Evolutionary conservation across 2,329 filamentous ascomycete genomes (phyloP).

Genomic region (Sporothrix humicola): DNA sequence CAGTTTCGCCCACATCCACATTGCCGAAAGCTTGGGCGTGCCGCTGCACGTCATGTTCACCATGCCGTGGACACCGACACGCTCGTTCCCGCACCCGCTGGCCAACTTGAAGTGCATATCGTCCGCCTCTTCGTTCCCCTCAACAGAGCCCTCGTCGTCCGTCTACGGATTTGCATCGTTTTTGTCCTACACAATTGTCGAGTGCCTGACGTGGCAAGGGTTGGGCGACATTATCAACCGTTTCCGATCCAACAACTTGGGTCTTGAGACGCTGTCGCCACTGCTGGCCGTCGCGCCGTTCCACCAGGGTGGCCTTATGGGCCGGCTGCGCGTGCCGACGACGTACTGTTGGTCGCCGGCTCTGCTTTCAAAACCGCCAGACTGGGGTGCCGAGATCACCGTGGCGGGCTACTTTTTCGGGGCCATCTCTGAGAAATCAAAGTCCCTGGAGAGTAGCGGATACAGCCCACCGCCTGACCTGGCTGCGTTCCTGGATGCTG

Average conservation of each 20-base stretch:
- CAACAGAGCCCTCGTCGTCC: neutral
- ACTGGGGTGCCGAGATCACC: conserved; percentile 74
- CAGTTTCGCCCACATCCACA: conserved; percentile 69
- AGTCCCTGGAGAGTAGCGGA: neutral
- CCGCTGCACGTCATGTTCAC: conserved; percentile 79
- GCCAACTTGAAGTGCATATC: conserved; percentile 64
- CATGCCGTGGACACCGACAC: conserved; percentile 58
- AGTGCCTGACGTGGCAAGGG: conserved; percentile 90
- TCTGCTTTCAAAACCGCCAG: conserved; percentile 70
- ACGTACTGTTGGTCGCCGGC: conserved; percentile 67
- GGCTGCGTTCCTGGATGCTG: conserved; percentile 67
- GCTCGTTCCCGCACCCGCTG: conserved; percentile 75
- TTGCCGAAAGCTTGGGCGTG: conserved; percentile 67
- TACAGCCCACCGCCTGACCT: conserved; percentile 71
- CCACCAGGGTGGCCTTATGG: conserved; percentile 58
- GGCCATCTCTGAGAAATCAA: neutral
- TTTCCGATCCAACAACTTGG: conserved; percentile 56
- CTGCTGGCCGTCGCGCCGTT: conserved; percentile 70
- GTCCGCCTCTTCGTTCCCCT: neutral
- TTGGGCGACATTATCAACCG: conserved; percentile 78
- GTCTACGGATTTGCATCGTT: conserved; percentile 55
- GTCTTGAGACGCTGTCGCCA: conserved; percentile 50
- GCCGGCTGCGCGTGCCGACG: conserved; percentile 73
- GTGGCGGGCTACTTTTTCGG: conserved; percentile 77
- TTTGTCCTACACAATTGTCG: conserved; percentile 77